Evolutionary conservation across 2,329 filamentous ascomycete species (phyloP).

Genomic region (Pestalotiopsis sp.): DNA sequence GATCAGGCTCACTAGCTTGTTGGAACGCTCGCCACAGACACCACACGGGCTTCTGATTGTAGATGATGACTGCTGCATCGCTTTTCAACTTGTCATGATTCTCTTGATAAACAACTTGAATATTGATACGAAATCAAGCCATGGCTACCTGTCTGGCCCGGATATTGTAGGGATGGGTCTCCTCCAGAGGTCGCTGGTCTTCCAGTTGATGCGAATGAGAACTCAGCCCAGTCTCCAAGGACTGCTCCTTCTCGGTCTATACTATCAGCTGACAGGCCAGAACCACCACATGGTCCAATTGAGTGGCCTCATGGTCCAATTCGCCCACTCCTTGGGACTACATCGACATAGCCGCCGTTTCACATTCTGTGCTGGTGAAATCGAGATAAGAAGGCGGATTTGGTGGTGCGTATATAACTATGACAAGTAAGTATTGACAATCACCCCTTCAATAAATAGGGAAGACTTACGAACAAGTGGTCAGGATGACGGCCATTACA

Average conservation of each 20-base stretch:
- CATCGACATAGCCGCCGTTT: conserved; percentile 8
- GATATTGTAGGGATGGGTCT: not conserved
- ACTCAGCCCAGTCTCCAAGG: not conserved
- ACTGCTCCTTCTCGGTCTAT: not conserved
- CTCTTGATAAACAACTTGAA: not conserved
- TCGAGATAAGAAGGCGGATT: conserved; percentile 2
- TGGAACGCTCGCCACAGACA: not conserved
- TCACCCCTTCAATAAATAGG: too few species aligned
- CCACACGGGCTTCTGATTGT: not conserved
- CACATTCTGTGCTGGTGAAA: not conserved
- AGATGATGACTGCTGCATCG: not conserved
- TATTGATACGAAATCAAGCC: not conserved
- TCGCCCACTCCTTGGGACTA: not conserved
- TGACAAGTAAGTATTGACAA: not conserved
- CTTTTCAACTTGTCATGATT: not conserved
- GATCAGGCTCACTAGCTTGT: not conserved
- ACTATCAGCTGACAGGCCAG: conserved; percentile 5
- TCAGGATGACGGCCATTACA: not conserved
- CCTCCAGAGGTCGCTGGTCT: not conserved
- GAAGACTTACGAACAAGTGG: not conserved
- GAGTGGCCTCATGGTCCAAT: not conserved
- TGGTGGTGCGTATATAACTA: conserved; percentile 10
- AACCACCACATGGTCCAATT: not conserved
- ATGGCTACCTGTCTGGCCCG: not conserved
- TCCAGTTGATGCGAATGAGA: not conserved